Evolutionary conservation across 2,329 filamentous ascomycete genomes (phyloP).

Genomic region (Teratosphaeria pseudoeucalypti): DNA sequence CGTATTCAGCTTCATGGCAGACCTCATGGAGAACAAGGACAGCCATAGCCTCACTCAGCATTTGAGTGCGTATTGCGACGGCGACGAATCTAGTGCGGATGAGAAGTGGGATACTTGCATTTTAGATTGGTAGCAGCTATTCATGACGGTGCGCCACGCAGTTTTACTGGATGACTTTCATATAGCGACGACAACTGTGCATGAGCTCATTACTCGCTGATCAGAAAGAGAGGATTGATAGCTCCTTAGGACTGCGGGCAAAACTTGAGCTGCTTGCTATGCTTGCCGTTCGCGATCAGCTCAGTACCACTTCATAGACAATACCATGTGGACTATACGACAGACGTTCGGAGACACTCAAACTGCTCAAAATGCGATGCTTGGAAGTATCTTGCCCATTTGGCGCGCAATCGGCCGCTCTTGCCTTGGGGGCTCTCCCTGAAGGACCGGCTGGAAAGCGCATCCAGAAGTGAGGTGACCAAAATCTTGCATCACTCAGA

Average conservation of each 20-base stretch:
- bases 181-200: slow-evolving; percentile 12
- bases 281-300: background rate
- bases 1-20: slow-evolving; percentile 10
- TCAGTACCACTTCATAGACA: background rate
- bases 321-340: too few relatives aligned
- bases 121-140: slow-evolving; percentile 8
- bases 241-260: background rate
- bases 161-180: slow-evolving; percentile 15
- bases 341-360: too few relatives aligned
- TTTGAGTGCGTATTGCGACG: slow-evolving; percentile 12
- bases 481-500: background rate
- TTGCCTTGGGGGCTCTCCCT: too few relatives aligned
- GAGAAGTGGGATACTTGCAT: slow-evolving; percentile 12
- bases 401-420: too few relatives aligned
- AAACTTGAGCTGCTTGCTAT: background rate
- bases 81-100: slow-evolving; percentile 2
- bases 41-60: slow-evolving; percentile 9
- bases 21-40: slow-evolving; percentile 10
- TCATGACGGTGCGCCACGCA: slow-evolving; percentile 7
- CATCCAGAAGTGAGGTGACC: background rate
- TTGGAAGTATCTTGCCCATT: too few relatives aligned
- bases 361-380: too few relatives aligned
- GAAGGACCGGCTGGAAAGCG: too few relatives aligned
- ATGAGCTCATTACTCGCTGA: slow-evolving; percentile 12
- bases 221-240: slow-evolving; percentile 13